Base-by-base conservation (phyloP, 2,329 filamentous ascomycete genomes). In the Trichoderma gracile region DNA sequence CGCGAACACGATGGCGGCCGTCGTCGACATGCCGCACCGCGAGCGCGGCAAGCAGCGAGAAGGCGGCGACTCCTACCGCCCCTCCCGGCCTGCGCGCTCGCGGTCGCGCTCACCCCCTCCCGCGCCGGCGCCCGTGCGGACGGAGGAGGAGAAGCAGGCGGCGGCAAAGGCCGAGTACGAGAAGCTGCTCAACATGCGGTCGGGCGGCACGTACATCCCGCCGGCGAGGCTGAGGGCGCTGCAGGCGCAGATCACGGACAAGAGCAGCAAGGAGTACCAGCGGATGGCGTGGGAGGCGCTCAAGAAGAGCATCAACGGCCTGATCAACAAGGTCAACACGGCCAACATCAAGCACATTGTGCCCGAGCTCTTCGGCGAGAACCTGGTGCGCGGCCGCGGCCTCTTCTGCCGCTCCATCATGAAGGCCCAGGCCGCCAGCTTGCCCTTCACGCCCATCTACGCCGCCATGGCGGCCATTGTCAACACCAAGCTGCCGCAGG, bases 301-400 rank as follows among this genome's bases (percentile, higher is more conserved):
- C 73, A 99, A 99, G 81, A 99, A 99, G 82, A 95, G 91, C 55
- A 97, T 99, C 79, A 98, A 99, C 75, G 95, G 95, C 71, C 81
- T 99, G 69, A 97, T 99, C 84, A 99, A 99, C 84, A 99, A 99
- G 82, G 91, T 97, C 82, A 98, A 98, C 78, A 91, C 94, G 63
- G 92, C 91, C 40, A 99, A 99, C 77, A 98, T 99, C 84, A 98
- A 99, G 78, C 86, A 91, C 74, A 97, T 99, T 67, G 93, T 98
- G 25, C 94, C 94, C 1, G 95, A 99, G 79, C 83, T 99, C 52
- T 99, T 99, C 78, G 87, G 88, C 56, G 95, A 99, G 82, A 99
- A 99, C 75, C 79, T 99, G 71, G 84, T 99, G 46, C 89, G 95
- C 65, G 95, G 95, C 7, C 86, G 95, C 66, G 95, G 95, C 21